Base-by-base conservation (phyloP, 176 grass and related monocot genomes). In the Oryza coarctata region DNA sequence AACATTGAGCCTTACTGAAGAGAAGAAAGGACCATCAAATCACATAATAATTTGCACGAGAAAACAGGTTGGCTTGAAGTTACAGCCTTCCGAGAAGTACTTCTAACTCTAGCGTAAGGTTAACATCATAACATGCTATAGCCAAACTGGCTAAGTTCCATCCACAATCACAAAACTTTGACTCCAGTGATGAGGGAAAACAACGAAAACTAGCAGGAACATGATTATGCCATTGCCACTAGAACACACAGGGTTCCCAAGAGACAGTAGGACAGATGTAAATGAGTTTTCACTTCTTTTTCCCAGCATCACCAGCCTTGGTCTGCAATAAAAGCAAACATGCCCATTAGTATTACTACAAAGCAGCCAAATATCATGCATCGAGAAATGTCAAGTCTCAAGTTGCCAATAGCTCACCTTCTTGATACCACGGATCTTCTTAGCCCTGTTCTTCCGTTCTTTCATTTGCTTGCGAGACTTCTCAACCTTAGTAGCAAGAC, bases 381-480 rank as follows among this genome's bases (percentile, higher is more conserved):
- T 22, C 60, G 55, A 52, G 7, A 30, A 70, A 61, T 9, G 14
- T 3, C 14, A 65, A 23, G 20, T 1, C 23, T 35, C 3, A 31
- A 57, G 26, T 41, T 20, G 45, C 33, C 47, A 60, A 44, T 70
- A 77, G 28, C 74, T 84, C 65, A 94, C 92, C 89, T 94, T 94
- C 86, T 91, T 91, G 63, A 94, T 86, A 80, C 92, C 86, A 41
- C 86, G 92, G 45, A 91, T 75, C 63, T 94, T 94, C 89, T 87
- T 94, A 40, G 92, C 69, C 49, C 92, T 91, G 80, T 94, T 94
- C 81, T 91, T 94, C 55, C 89, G 87, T 79, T 94, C 92, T 66
- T 94, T 94, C 81, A 94, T 91, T 79, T 94, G 88, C 73, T 94
- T 94, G 80, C 92, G 87, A 20, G 92, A 91, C 55, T 91, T 94